phyloP scores from a whole-genome alignment of 139 green algal genomes.

The Picochlorum costavermella region DNA sequence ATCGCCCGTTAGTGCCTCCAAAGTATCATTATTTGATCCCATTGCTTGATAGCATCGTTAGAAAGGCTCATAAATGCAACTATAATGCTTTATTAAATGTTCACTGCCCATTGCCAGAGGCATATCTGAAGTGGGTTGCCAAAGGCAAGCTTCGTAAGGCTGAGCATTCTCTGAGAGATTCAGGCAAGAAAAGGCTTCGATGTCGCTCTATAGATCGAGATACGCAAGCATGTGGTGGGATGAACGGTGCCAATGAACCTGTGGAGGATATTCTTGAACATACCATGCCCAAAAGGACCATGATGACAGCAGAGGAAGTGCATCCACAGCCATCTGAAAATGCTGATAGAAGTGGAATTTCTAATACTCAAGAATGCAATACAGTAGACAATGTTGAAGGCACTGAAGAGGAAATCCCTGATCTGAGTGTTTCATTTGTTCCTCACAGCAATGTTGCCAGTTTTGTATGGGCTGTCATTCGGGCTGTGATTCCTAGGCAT shows the following conservation, averaged over 20 bases:
- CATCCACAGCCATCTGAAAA: too few relatives aligned
- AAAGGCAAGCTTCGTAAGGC: not conserved
- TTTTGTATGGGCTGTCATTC: constrained; percentile 62
- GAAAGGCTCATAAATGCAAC: constrained; percentile 35
- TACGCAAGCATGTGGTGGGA: constrained; percentile 1
- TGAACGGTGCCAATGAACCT: constrained; percentile 12
- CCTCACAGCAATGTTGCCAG: constrained; percentile 36
- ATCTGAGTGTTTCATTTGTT: constrained; percentile 36
- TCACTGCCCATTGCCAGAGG: constrained; percentile 64
- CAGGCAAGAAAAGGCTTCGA: not conserved
- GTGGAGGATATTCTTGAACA: not conserved
- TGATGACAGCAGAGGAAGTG: too few relatives aligned
- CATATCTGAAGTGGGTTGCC: not conserved
- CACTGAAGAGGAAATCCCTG: not conserved
- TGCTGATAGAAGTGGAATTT: too few relatives aligned
- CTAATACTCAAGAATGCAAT: too few relatives aligned
- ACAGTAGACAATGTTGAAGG: too few relatives aligned
- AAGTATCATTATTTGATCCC: constrained; percentile 17
- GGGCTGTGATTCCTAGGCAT: constrained; percentile 37
- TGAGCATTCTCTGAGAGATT: too few relatives aligned
- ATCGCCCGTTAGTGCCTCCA: constrained; percentile 9
- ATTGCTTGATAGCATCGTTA: constrained; percentile 27
- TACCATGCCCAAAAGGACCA: not conserved
- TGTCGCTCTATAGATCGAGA: too few relatives aligned
- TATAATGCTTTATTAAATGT: constrained; percentile 49